These are phyloP conservation scores for Rubia tinctorum DNA, from an alignment of 305 asterid genomes.

Conservation along the genomic window DNA sequence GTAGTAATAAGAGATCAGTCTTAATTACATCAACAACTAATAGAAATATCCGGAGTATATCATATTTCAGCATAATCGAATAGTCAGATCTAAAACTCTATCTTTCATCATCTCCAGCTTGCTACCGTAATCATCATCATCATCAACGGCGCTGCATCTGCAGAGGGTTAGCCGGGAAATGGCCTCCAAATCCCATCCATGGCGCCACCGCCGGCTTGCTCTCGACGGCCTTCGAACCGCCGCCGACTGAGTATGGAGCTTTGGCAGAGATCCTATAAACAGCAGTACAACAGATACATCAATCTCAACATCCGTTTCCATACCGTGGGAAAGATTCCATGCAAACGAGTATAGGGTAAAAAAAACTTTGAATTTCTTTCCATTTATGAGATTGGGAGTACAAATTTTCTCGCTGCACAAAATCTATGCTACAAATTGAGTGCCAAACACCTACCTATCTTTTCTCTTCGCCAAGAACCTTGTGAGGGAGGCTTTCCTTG, in stretches of 20 bases:
- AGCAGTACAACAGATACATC: slow-evolving; percentile 9
- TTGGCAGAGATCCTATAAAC: slow-evolving; percentile 42
- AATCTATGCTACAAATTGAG: neutral
- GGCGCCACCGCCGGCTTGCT: slow-evolving; percentile 24
- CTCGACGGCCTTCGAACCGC: slow-evolving; percentile 24
- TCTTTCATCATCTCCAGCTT: neutral
- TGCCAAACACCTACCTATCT: slow-evolving; percentile 43
- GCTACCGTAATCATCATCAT: neutral
- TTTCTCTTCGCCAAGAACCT: slow-evolving; percentile 72
- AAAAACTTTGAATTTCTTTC: neutral
- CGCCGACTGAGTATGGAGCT: slow-evolving; percentile 46
- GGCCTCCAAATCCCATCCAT: slow-evolving; percentile 55
- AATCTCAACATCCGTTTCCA: neutral
- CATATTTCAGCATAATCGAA: neutral
- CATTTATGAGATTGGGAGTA: neutral
- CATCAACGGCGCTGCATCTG: slow-evolving; percentile 30
- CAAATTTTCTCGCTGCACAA: neutral
- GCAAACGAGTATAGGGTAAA: neutral
- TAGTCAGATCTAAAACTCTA: neutral
- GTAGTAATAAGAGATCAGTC: neutral
- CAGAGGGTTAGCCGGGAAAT: slow-evolving; percentile 17
- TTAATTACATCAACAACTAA: neutral
- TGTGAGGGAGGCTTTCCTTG: slow-evolving; percentile 60
- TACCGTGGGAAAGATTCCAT: too few relatives aligned
- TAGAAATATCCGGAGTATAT: neutral